Base-by-base conservation (phyloP, 208 protist species). In the Acanthamoeba sp. region DNA sequence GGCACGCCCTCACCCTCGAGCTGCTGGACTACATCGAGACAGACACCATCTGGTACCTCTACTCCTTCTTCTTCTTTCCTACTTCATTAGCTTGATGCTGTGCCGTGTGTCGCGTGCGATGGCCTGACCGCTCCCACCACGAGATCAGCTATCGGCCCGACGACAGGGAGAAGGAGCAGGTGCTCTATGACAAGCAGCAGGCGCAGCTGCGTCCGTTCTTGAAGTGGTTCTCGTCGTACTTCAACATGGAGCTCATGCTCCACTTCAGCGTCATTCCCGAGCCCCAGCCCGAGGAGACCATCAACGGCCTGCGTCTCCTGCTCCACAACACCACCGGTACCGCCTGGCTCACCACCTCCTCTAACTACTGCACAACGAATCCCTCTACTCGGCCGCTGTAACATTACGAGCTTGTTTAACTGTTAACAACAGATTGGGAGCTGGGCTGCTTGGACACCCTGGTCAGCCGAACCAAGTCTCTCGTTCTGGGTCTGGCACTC, bases 21-120 rank as follows among this genome's bases (percentile, higher is more conserved):
- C 20, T 93, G 40, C 66, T 93, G 14, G 90, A 93, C 29, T 93
- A 93, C 69, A 76, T 93, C 45, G 90, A 76, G 24, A 93, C 90
- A 9, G 90, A 93, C 45, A 52, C 40, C 4, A 32, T 93, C 18
- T 93, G 90, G 90, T 93, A 59, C 55, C 22, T n/a, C 2, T 24
- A 10, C 0, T 20, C 9, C 45, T n/a, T 93, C 50, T 3, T 3
- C 18, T n/a, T 32, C 78, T 40, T 55, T 10, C 16, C n/a, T 87
- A 1, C 27, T 40, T 55, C 32, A 90, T 40, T 12, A 24, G 16
- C 34, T 27, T 34, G n/a, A n/a, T n/a, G n/a, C n/a, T n/a, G n/a
- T n/a, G n/a, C n/a, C n/a, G n/a, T n/a, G n/a, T n/a, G n/a, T n/a
- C n/a, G n/a, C n/a, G n/a, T n/a, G n/a, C n/a, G n/a, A n/a, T n/a